Evolutionary conservation across 2,329 filamentous ascomycete species (phyloP).

Genomic region (Nectriaceae sp.): DNA sequence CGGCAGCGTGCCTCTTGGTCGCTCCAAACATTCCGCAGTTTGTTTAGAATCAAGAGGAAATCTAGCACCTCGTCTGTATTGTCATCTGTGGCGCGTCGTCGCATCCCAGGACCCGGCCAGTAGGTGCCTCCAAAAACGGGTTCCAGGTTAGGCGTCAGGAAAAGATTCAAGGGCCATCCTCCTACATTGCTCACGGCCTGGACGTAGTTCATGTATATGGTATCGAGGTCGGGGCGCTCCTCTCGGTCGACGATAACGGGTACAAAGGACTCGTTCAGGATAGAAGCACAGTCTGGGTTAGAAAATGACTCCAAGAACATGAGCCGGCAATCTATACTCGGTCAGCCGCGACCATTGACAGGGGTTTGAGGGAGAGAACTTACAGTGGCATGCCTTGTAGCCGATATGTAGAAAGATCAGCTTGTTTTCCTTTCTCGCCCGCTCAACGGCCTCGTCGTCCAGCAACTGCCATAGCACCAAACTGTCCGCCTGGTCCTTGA

Average conservation of each 20-base stretch:
- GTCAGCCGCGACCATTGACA: conserved; percentile 18
- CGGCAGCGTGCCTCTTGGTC: conserved; percentile 83
- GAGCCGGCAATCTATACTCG: conserved; percentile 71
- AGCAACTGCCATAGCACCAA: conserved; percentile 91
- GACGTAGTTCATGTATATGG: conserved; percentile 98
- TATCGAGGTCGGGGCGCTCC: conserved; percentile 89
- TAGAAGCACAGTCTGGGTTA: conserved; percentile 74
- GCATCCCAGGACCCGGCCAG: conserved; percentile 78
- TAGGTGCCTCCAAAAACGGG: conserved; percentile 97
- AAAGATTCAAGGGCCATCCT: conserved; percentile 96
- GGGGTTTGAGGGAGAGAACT: conserved; percentile 37
- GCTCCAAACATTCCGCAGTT: conserved; percentile 74
- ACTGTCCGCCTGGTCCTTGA: conserved; percentile 76
- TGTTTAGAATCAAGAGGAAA: conserved; percentile 81
- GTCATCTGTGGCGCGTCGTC: conserved; percentile 37
- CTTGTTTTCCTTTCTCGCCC: conserved; percentile 81
- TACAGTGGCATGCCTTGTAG: conserved; percentile 94
- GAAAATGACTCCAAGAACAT: conserved; percentile 93
- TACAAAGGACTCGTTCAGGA: conserved; percentile 86
- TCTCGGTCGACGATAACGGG: conserved; percentile 93
- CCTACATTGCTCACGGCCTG: conserved; percentile 88
- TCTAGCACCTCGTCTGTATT: conserved; percentile 64
- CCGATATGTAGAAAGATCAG: conserved; percentile 93
- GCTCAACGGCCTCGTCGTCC: conserved; percentile 72
- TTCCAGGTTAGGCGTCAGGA: conserved; percentile 88